phyloP scores from a whole-genome alignment of 2,329 filamentous ascomycete species.

The Exophiala phaeomuriformis region DNA sequence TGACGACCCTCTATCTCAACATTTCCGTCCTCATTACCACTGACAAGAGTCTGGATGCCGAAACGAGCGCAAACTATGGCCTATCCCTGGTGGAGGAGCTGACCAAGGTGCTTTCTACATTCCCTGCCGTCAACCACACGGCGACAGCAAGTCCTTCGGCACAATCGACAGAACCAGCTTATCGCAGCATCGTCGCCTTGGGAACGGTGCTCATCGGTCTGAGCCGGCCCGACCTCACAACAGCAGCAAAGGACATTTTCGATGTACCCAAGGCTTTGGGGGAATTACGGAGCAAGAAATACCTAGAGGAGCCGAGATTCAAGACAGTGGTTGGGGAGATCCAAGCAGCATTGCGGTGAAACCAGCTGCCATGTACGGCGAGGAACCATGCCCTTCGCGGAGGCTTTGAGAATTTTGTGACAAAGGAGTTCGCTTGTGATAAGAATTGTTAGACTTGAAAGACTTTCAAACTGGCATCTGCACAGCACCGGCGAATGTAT shows the following conservation, averaged over 20 bases:
- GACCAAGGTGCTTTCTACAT: conserved; percentile 49
- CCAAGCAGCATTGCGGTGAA: conserved; percentile 27
- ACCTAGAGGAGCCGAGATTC: conserved; percentile 53
- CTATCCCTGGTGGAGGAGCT: conserved; percentile 56
- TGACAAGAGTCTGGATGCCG: conserved; percentile 35
- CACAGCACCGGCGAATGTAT: background rate
- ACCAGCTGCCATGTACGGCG: background rate
- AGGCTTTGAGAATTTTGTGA: background rate
- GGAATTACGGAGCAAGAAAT: conserved; percentile 41
- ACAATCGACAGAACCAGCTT: conserved; percentile 73
- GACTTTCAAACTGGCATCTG: background rate
- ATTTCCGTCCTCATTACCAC: conserved; percentile 64
- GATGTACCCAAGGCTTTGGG: conserved; percentile 44
- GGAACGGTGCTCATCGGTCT: conserved; percentile 64
- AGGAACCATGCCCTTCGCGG: background rate
- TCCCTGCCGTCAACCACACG: conserved; percentile 23
- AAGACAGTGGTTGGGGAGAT: conserved; percentile 56
- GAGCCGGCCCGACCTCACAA: conserved; percentile 50
- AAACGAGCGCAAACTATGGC: conserved; percentile 36
- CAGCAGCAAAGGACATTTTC: conserved; percentile 52
- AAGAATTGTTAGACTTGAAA: background rate
- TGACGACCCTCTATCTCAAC: conserved; percentile 78
- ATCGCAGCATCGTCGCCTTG: conserved; percentile 70
- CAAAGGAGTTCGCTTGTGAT: background rate
- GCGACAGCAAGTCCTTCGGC: conserved; percentile 41